These are phyloP conservation scores for Oxytropis ochrocephala DNA, from an alignment of 306 rosid species.

Conservation along the genomic window DNA sequence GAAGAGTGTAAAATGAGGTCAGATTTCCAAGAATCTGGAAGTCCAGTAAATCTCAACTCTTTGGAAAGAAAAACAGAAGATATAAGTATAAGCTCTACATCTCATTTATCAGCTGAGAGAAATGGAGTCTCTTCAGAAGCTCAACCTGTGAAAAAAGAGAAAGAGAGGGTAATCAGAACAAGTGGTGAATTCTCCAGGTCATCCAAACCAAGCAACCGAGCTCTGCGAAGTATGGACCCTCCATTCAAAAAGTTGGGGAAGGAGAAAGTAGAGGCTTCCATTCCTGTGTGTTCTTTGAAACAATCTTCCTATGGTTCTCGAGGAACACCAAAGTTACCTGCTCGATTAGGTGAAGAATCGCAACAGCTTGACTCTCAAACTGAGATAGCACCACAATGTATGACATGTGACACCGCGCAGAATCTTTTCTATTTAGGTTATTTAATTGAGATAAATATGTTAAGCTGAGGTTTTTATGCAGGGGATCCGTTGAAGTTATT, in stretches of 20 bases:
- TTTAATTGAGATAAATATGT: neutral
- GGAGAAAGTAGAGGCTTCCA: neutral
- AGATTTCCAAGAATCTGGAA: neutral
- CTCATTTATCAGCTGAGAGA: conserved; percentile 6
- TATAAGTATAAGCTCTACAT: neutral
- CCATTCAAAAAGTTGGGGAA: neutral
- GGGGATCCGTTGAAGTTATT: conserved; percentile 5
- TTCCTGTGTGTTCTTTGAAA: neutral
- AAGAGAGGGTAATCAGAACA: neutral
- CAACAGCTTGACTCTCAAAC: neutral
- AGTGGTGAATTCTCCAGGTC: neutral
- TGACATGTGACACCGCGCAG: neutral
- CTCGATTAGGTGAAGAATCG: neutral
- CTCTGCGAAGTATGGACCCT: neutral
- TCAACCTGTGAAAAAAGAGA: neutral
- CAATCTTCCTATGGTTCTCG: neutral
- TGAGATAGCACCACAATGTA: neutral
- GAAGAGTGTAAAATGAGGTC: conserved; percentile 21
- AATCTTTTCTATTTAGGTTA: neutral
- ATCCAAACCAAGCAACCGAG: neutral
- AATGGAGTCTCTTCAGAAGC: neutral
- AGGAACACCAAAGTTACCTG: neutral
- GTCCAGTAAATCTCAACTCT: too few relatives aligned
- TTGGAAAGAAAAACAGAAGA: neutral
- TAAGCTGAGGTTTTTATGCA: neutral